Evolutionary conservation across 2,329 filamentous ascomycete genomes (phyloP).

Genomic region (Aspergillus fumigatiaffinis): DNA sequence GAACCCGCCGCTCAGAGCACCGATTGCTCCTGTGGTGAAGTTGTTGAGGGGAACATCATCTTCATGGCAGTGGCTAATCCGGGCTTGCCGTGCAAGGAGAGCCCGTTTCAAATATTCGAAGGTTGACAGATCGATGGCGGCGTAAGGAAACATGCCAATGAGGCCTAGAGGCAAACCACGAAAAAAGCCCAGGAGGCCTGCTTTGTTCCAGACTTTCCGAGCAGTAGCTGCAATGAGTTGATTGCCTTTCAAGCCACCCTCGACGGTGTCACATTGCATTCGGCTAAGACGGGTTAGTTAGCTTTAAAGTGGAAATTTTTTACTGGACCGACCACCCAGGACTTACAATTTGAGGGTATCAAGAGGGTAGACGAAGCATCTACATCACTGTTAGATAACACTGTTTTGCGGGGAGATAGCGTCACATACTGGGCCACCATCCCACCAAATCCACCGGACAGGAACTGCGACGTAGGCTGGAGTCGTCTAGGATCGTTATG

Average conservation of each 20-base stretch:
- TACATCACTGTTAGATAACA: constrained; percentile 32
- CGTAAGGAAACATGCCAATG: constrained; percentile 95
- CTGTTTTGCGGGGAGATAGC: constrained; percentile 6
- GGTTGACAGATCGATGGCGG: constrained; percentile 90
- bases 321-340: neutral
- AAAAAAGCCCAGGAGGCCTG: constrained; percentile 74
- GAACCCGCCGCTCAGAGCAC: constrained; percentile 84
- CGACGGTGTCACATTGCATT: constrained; percentile 91
- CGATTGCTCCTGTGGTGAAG: constrained; percentile 80
- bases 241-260: constrained; percentile 78
- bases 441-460: constrained; percentile 84
- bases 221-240: constrained; percentile 77
- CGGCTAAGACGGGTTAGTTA: constrained; percentile 47
- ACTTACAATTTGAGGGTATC: constrained; percentile 63
- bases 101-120: constrained; percentile 87
- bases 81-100: constrained; percentile 68
- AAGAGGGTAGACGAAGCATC: constrained; percentile 89
- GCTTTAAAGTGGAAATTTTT: neutral
- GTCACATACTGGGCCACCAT: constrained; percentile 82
- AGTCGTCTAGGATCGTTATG: constrained; percentile 77
- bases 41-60: constrained; percentile 79
- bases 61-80: constrained; percentile 66
- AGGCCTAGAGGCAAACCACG: constrained; percentile 91
- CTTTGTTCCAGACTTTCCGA: constrained; percentile 76
- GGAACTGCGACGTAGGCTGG: constrained; percentile 79